Evolutionary conservation across 2,329 filamentous ascomycete species (phyloP), one percentile per base, ranked within the genome.

Genomic region (Colletotrichum theobromicola): DNA sequence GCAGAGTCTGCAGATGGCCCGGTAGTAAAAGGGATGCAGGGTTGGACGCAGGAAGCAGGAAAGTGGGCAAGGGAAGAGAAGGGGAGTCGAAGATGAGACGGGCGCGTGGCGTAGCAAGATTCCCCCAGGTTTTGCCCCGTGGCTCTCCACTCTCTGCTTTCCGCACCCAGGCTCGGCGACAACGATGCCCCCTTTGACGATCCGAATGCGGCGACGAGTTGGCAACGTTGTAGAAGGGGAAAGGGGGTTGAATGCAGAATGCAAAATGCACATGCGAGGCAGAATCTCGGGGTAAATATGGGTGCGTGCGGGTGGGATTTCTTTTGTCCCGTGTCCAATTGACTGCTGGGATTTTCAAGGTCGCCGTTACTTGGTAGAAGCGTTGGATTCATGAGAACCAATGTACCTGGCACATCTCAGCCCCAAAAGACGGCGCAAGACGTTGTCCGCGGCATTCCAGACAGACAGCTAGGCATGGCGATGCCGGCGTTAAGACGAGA

Each of bases 111-210:
- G 13, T 53, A 46, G 34, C 67, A 74, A 70, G 67, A 70, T 67
- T 67, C 55, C 69, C 68, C 72, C 72, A 72, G 72, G 62, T 58
- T 73, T 70, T 26, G 37, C n/a, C 62, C 61, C 67, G 34, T 34
- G 57, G 28, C 35, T 26, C 60, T 69, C 70, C 65, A 72, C 70
- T 15, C 16, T 28, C 16, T n/a, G 30, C 28, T 55, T 35, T 66
- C 63, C 42, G 28, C 58, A 35, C 30, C n/a, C 58, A n/a, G 18
- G 18, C 37, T 55, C 63, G 1, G 64, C 30, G 5, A 67, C 64
- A 65, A 46, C 67, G 61, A 61, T 32, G 42, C 18, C 12, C 35
- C 64, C 53, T 57, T 65, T 53, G 67, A 28, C 46, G 67, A 60
- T 70, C 60, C 46, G 60, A 30, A 74, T 65, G 67, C 60, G 61